Conservation (phyloP, 1,139 yeast species). For the Pichia sp. region DNA sequence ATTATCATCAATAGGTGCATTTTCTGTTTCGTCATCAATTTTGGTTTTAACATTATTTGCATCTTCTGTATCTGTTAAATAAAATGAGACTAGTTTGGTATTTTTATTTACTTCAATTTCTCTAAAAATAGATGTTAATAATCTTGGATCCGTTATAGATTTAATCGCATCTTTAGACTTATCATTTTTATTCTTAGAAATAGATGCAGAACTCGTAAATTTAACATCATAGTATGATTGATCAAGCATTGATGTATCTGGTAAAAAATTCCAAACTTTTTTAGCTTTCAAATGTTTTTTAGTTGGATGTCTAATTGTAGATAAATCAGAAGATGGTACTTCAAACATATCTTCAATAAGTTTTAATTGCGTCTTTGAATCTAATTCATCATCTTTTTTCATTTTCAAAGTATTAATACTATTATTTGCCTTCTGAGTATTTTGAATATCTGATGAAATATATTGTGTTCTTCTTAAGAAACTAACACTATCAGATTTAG, state of each 20-base stretch:
- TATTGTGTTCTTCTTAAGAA: slow-evolving; percentile 94
- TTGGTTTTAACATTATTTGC: slow-evolving; percentile 36
- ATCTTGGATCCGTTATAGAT: slow-evolving; percentile 37
- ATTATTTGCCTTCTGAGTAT: slow-evolving; percentile 4
- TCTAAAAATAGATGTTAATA: slow-evolving; percentile 64
- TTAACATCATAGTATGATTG: slow-evolving; percentile 65
- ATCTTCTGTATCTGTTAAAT: slow-evolving; percentile 45
- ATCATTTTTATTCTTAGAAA: slow-evolving; percentile 38
- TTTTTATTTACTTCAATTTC: slow-evolving; percentile 71
- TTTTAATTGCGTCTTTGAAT: slow-evolving; percentile 58
- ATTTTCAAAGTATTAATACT: slow-evolving; percentile 10
- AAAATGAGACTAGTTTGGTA: slow-evolving; percentile 73
- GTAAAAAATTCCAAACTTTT: slow-evolving; percentile 72
- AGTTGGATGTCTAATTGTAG: slow-evolving; percentile 64
- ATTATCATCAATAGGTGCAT: slow-evolving; percentile 38
- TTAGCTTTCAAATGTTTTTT: slow-evolving; percentile 72
- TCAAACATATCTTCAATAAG: slow-evolving; percentile 77
- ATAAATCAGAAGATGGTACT: slow-evolving; percentile 40
- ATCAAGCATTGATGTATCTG: slow-evolving; percentile 87
- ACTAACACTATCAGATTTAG: slow-evolving; percentile 52
- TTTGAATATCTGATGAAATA: slow-evolving; percentile 42
- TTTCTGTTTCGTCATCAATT: slow-evolving; percentile 39
- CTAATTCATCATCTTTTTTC: slow-evolving; percentile 36
- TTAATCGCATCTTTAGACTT: slow-evolving; percentile 35
- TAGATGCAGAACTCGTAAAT: slow-evolving; percentile 74